Evolutionary conservation across 1,139 yeast genomes (phyloP), one percentile per base, ranked within the genome.

Genomic region (Geotrichum macrosporum): DNA sequence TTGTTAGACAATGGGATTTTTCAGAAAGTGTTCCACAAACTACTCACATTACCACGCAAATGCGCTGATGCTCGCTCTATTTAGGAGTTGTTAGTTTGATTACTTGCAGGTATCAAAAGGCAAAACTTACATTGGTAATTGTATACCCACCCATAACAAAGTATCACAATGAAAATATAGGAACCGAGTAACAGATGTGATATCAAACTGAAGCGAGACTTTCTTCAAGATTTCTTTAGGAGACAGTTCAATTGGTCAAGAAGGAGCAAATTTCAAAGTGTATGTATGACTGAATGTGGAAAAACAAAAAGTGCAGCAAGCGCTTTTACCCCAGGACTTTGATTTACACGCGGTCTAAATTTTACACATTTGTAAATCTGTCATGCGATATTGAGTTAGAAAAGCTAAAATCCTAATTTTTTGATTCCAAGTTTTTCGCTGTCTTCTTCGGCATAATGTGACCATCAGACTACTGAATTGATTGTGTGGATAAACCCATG

Each of bases 21-120:
- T n/a, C n/a, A n/a, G n/a, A n/a, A n/a, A n/a, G n/a, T n/a, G n/a
- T n/a, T n/a, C n/a, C n/a, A n/a, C 18, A 27, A 21, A 10, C 41
- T 6, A 46, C 63, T 41, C 47, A 76, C 69, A 67, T 68, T 35
- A 67, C 60, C 48, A 68, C 71, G 57, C 72, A 68, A 20, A 68
- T 63, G 50, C 65, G 63, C 44, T 77, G 45, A 75, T 42, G 42
- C 13, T 41, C 49, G 33, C 42, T 36, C 46, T 46, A n/a, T n/a
- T n/a, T n/a, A n/a, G 24, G 9, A 29, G 4, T 16, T 13, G 24
- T 34, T 34, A 26, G 20, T 29, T 22, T 22, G 35, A 8, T 12
- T 20, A 19, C n/a, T 31, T 9, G 15, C 2, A 13, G 35, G 29
- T 24, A 22, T 37, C 40, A 40, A 19, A 31, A 44, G 27, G 35